Percentiles rank a stretch among this genome's conserved stretches.
Evolutionary conservation across 345 rosid genomes (phyloP).

Genomic region (Eucalyptus cloeziana): DNA sequence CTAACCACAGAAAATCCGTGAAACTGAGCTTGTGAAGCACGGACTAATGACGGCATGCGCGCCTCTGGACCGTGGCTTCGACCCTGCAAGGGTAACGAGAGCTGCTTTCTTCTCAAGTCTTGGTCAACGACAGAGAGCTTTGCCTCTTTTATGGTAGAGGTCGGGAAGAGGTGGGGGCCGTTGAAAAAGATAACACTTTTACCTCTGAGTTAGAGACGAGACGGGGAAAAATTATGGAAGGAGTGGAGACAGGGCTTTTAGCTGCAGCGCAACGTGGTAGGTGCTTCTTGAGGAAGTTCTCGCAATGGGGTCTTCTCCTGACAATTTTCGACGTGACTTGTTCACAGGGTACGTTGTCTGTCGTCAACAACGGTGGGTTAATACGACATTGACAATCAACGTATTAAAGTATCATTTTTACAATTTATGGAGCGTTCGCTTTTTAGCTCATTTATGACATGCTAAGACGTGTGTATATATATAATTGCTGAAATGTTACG

Average conservation of each 20-base stretch:
- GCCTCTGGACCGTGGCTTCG: background rate
- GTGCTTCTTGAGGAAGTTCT: background rate
- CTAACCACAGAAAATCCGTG: background rate
- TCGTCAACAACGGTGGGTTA: background rate
- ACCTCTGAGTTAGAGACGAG: background rate
- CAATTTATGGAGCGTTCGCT: background rate
- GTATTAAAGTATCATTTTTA: background rate
- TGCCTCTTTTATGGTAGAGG: background rate
- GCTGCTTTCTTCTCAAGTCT: background rate
- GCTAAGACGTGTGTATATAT: too few relatives aligned
- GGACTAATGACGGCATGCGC: background rate
- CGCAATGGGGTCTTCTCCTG: background rate
- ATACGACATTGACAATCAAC: background rate
- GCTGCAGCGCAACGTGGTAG: background rate
- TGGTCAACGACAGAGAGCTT: background rate
- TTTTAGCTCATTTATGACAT: background rate
- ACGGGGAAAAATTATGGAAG: background rate
- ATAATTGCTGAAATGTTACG: background rate
- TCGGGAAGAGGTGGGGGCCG: accelerated
- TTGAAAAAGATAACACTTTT: too few relatives aligned
- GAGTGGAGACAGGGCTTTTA: background rate
- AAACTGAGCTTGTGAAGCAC: background rate
- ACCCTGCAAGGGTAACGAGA: background rate
- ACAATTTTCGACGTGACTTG: background rate
- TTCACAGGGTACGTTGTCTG: too few relatives aligned